phyloP scores from a whole-genome alignment of 495 filamentous ascomycete species.

The Penicillium arizonense region DNA sequence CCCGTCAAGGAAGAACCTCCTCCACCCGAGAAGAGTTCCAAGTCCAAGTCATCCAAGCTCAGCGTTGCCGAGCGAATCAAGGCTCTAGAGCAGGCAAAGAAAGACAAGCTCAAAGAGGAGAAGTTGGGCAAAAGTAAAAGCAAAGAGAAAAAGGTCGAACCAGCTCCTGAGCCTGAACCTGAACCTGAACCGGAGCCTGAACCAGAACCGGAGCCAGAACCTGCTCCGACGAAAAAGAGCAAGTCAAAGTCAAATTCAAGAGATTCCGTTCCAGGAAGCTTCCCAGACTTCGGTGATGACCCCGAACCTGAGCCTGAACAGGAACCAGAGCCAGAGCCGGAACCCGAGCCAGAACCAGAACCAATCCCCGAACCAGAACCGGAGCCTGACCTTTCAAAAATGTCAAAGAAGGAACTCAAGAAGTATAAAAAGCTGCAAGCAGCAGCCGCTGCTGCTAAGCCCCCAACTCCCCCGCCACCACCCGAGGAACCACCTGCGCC shows the following conservation, averaged over 20 bases:
- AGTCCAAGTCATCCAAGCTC: slow-evolving; percentile 41
- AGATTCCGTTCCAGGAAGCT: slow-evolving; percentile 7
- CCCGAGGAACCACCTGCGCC: slow-evolving; percentile 25
- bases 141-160: slow-evolving; percentile 23
- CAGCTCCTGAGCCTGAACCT: slow-evolving; percentile 29
- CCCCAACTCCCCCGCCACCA: slow-evolving; percentile 58
- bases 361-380: slow-evolving; percentile 24
- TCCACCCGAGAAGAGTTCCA: slow-evolving; percentile 27
- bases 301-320: slow-evolving; percentile 28
- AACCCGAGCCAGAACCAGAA: slow-evolving; percentile 17
- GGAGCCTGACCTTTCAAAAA: slow-evolving; percentile 28
- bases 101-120: slow-evolving; percentile 38
- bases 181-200: slow-evolving; percentile 21
- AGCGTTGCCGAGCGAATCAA: slow-evolving; percentile 51
- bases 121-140: slow-evolving; percentile 29
- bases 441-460: slow-evolving; percentile 63
- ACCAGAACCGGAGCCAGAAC: slow-evolving; percentile 14
- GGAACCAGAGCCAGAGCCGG: slow-evolving; percentile 32
- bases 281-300: slow-evolving; percentile 34
- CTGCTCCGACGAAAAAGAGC: slow-evolving; percentile 10
- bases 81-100: slow-evolving; percentile 43
- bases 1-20: slow-evolving; percentile 11
- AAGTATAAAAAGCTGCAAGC: slow-evolving; percentile 30
- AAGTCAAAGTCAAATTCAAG: slow-evolving; percentile 16
- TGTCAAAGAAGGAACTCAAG: slow-evolving; percentile 31